Evolutionary conservation across 2,329 filamentous ascomycete species (phyloP).

Genomic region (Alternaria incomplexa): DNA sequence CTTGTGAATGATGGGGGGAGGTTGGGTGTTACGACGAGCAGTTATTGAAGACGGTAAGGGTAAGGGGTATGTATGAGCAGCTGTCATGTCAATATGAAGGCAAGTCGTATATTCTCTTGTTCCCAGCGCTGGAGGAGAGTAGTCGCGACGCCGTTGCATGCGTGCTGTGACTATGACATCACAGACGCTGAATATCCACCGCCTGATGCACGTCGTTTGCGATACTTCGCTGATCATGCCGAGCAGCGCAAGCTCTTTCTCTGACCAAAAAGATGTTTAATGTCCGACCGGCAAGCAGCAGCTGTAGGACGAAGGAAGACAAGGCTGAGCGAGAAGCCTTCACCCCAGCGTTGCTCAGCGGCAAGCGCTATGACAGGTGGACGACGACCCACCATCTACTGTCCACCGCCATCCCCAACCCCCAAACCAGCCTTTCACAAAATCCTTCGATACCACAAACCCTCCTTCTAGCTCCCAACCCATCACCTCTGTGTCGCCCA

Average conservation of each 20-base stretch:
- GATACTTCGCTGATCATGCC: background rate
- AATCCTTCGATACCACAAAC: slow-evolving; percentile 1
- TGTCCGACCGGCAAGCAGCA: background rate
- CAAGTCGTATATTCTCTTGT: background rate
- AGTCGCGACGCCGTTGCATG: background rate
- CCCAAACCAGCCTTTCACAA: background rate
- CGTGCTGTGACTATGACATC: background rate
- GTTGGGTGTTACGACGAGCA: slow-evolving; percentile 13
- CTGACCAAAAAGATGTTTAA: background rate
- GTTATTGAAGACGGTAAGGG: slow-evolving; percentile 4
- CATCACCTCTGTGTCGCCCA: background rate
- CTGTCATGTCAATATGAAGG: background rate
- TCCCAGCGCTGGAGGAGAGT: background rate
- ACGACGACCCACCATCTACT: background rate
- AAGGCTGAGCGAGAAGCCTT: background rate
- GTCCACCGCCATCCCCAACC: background rate
- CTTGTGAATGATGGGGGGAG: slow-evolving; percentile 20
- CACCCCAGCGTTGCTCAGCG: background rate
- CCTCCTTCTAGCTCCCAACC: background rate
- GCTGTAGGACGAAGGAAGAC: background rate
- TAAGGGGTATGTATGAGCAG: background rate
- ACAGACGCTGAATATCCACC: background rate
- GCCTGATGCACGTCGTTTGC: background rate
- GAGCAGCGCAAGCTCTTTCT: background rate
- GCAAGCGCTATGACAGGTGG: background rate